Base-by-base conservation (phyloP, 768 basidiomycete species). In the Xerocomellus chrysenteron region DNA sequence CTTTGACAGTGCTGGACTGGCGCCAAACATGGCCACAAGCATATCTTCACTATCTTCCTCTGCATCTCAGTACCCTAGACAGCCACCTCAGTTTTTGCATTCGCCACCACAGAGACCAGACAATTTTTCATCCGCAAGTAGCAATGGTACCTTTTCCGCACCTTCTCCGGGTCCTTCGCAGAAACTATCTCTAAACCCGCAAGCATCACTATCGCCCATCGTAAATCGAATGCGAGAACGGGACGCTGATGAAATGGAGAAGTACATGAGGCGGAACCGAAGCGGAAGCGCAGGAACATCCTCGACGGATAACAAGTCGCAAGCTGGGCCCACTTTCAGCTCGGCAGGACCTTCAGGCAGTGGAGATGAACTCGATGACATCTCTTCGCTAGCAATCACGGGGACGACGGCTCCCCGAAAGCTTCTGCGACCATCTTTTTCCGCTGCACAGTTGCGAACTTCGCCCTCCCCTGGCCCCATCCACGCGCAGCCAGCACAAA, bases 221-320 rank as follows among this genome's bases (percentile, higher is more conserved):
- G 88, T 86, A 30, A 87, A 77, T 63, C 87, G 90, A 35, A 86
- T 94, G 79, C 83, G 86, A 62, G 88, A 92, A 73, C 80, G 85
- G 55, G 92, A 94, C 67, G 91, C 91, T 19, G 88, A 88, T 67
- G 92, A 92, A 37, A 90, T 89, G 79, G 90, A 92, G 69, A 90
- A 92, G 65, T 94, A 92, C 68, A 78, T 91, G 68, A 78, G 82
- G 58, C 82, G 92, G 54, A 90, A 89, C 75, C 82, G 92, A 54
- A 93, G 90, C 67, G 91, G 88, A 48, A 91, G 90, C 64, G 84
- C 80, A 53, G 85, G 83, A 43, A 86, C 85, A 26, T 79, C 86
- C 19, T 89, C 88, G 1, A 87, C 87, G 14, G 88, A 90, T 63
- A 83, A 79, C 60, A 83, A 76, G 68, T 88, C 87, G 8, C 82